Percentiles rank a stretch among this genome's conserved stretches.
phyloP scores from a whole-genome alignment of 176 grass and related monocot species.

The Aegilops bicornis region DNA sequence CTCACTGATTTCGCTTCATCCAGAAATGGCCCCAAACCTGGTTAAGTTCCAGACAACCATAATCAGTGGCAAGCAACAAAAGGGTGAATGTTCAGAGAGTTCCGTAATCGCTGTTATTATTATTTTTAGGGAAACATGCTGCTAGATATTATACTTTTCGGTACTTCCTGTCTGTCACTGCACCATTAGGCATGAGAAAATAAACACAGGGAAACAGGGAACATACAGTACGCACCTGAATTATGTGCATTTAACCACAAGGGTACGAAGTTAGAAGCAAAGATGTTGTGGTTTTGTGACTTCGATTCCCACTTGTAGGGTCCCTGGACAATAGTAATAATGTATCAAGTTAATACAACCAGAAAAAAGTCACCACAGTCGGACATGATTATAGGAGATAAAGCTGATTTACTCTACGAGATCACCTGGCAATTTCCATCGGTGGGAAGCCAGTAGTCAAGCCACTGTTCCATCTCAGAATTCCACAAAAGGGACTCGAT shows the following conservation, averaged over 20 bases:
- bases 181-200: background rate
- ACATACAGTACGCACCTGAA: conserved; percentile 39
- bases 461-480: conserved; percentile 72
- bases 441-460: conserved; percentile 74
- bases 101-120: background rate
- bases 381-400: background rate
- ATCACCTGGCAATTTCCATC: conserved; percentile 55
- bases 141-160: background rate
- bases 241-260: conserved; percentile 66
- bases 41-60: conserved; percentile 17
- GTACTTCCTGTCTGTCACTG: background rate
- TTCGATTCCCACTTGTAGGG: conserved; percentile 52
- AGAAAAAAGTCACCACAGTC: background rate
- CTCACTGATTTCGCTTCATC: conserved; percentile 34
- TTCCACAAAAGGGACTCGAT: conserved; percentile 90
- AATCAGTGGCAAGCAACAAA: background rate
- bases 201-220: background rate
- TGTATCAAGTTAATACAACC: conserved; percentile 5
- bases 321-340: conserved; percentile 42
- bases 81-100: background rate
- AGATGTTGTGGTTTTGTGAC: conserved; percentile 56
- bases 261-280: conserved; percentile 91
- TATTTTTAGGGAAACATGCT: background rate
- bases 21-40: conserved; percentile 25
- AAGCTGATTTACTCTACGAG: background rate